Conservation (phyloP, 2,329 filamentous ascomycete genomes). For the Aaosphaeria arxii region DNA sequence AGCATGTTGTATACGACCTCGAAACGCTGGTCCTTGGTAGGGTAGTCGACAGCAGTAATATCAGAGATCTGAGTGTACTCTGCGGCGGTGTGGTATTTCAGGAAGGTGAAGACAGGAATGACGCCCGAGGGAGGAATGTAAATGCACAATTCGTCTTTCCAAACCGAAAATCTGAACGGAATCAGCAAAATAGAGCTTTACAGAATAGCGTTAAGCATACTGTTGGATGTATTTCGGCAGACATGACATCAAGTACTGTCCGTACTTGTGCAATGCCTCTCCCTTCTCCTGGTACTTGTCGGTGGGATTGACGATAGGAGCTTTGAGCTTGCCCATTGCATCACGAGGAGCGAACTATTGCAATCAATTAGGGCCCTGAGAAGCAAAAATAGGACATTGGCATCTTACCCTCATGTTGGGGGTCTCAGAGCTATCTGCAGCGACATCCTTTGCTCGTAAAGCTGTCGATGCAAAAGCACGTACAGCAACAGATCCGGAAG, state of each 20-base stretch:
- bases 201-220: conserved; percentile 26
- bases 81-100: conserved; percentile 96
- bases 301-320: conserved; percentile 80
- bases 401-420: conserved; percentile 46
- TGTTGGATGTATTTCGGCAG: conserved; percentile 98
- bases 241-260: conserved; percentile 93
- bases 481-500: conserved; percentile 23
- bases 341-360: conserved; percentile 42
- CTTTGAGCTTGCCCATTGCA: conserved; percentile 59
- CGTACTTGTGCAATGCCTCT: conserved; percentile 87
- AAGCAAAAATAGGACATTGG: not conserved
- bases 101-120: conserved; percentile 87
- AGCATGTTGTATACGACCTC: conserved; percentile 98
- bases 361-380: not conserved
- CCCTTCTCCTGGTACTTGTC: conserved; percentile 90
- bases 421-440: conserved; percentile 38
- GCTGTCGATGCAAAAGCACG: conserved; percentile 44
- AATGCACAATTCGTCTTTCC: conserved; percentile 97
- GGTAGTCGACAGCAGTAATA: conserved; percentile 94
- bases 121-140: conserved; percentile 87
- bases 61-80: conserved; percentile 93
- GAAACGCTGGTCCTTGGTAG: conserved; percentile 91
- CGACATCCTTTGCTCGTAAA: conserved; percentile 43
- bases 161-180: conserved; percentile 76
- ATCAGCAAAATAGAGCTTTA: not conserved